Conservation (phyloP, 176 grass and related monocot genomes). For the Oryza officinalis region DNA sequence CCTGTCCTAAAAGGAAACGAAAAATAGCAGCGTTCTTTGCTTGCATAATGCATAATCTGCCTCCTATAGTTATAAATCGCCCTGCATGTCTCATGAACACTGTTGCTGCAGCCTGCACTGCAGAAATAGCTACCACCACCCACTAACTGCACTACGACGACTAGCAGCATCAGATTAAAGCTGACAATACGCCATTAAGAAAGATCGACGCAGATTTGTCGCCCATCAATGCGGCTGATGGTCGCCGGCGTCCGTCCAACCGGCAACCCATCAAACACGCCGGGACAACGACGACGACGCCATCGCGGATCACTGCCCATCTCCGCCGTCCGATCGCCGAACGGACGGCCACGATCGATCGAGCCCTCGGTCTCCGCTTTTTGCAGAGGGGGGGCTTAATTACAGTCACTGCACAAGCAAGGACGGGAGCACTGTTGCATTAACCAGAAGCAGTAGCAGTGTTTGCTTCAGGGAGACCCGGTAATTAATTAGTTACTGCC, state of each 20-base stretch:
- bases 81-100: neutral
- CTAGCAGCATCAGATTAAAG: neutral
- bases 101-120: too few relatives aligned
- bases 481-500: neutral
- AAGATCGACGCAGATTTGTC: neutral
- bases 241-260: neutral
- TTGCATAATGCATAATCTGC: too few relatives aligned
- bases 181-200: neutral
- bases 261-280: neutral
- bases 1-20: too few relatives aligned
- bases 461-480: neutral
- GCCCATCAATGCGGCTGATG: neutral
- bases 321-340: neutral
- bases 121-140: too few relatives aligned
- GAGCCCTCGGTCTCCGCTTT: neutral
- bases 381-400: conserved; percentile 6
- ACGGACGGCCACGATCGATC: neutral
- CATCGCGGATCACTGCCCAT: too few relatives aligned
- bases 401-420: neutral
- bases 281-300: neutral
- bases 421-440: conserved; percentile 17
- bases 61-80: neutral
- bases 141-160: too few relatives aligned
- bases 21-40: too few relatives aligned
- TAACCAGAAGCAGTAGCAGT: neutral